Percentiles rank a stretch among this genome's conserved stretches.
Conservation (phyloP, 768 basidiomycete genomes). For the Sutorius australiensis region DNA sequence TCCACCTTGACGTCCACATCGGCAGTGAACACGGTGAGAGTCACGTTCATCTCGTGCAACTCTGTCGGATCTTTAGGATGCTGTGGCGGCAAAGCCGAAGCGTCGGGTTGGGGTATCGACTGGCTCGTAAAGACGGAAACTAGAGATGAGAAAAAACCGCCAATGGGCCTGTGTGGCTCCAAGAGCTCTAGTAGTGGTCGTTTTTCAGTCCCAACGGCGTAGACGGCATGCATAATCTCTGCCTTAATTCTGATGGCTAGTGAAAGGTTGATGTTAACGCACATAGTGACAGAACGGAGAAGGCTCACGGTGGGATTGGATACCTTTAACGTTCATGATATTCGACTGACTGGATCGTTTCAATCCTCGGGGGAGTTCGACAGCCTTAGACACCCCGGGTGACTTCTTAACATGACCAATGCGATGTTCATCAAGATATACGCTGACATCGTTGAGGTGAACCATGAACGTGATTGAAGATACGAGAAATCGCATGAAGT, state of each 20-base stretch:
- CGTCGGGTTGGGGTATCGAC: slow-evolving; percentile 11
- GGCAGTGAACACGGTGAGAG: slow-evolving; percentile 34
- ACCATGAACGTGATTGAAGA: slow-evolving; percentile 94
- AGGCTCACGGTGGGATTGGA: slow-evolving; percentile 61
- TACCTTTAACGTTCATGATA: slow-evolving; percentile 63
- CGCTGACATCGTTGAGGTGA: slow-evolving; percentile 66
- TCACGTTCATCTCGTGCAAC: slow-evolving; percentile 24
- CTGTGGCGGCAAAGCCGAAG: slow-evolving; percentile 6
- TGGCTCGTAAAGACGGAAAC: slow-evolving; percentile 25
- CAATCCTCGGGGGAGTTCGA: slow-evolving; percentile 47
- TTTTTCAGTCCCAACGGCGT: slow-evolving; percentile 31
- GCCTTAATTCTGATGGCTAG: slow-evolving; percentile 38
- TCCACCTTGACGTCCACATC: slow-evolving; percentile 58
- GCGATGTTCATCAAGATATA: slow-evolving; percentile 78
- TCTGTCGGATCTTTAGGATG: slow-evolving; percentile 24
- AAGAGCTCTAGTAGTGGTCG: slow-evolving; percentile 37
- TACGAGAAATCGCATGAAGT: slow-evolving; percentile 84
- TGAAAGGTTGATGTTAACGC: background rate
- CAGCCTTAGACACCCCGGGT: slow-evolving; percentile 44
- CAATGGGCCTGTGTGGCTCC: slow-evolving; percentile 27
- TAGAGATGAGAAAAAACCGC: slow-evolving; percentile 46
- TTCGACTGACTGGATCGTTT: slow-evolving; percentile 43
- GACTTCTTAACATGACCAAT: slow-evolving; percentile 66
- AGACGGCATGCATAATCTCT: slow-evolving; percentile 12
- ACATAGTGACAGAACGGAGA: background rate